These are phyloP conservation scores for Tetrapisispora namnaoensis DNA, from an alignment of 805 yeast species.

Conservation along the genomic window DNA sequence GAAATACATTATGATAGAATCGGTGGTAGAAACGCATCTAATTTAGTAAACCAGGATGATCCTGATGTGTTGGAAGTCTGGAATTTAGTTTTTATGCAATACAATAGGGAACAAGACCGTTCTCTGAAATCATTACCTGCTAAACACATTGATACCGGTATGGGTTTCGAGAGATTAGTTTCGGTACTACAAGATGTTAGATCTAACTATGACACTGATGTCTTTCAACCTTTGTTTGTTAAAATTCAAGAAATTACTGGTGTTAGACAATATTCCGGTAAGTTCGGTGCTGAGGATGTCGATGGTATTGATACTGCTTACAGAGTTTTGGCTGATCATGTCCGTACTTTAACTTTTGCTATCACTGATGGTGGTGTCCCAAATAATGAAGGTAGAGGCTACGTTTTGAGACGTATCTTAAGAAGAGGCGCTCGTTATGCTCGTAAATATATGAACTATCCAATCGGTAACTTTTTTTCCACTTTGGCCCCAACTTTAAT, in stretches of 20 bases:
- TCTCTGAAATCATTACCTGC: slow-evolving; percentile 78
- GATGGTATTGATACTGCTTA: slow-evolving; percentile 98
- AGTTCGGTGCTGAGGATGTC: slow-evolving; percentile 81
- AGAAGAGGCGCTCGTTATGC: slow-evolving; percentile 98
- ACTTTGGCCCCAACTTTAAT: slow-evolving; percentile 87
- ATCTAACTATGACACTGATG: slow-evolving; percentile 96
- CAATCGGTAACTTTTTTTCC: slow-evolving; percentile 89
- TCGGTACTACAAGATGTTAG: slow-evolving; percentile 83
- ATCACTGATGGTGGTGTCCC: slow-evolving; percentile 99
- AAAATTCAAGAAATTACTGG: slow-evolving; percentile 90
- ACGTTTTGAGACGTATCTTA: slow-evolving; percentile 89
- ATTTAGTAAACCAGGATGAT: slow-evolving; percentile 89
- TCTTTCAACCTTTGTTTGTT: slow-evolving; percentile 78
- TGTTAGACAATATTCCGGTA: slow-evolving; percentile 83
- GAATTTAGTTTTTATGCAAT: slow-evolving; percentile 96
- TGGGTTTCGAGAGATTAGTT: slow-evolving; percentile 97
- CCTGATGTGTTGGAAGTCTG: slow-evolving; percentile 96
- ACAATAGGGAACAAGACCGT: slow-evolving; percentile 85
- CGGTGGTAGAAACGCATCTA: slow-evolving; percentile 94
- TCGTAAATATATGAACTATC: slow-evolving; percentile 91
- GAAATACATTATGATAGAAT: slow-evolving; percentile 97
- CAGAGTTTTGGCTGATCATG: slow-evolving; percentile 97
- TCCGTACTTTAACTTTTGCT: slow-evolving; percentile 92
- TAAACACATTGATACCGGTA: slow-evolving; percentile 94
- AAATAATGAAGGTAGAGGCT: slow-evolving; percentile 98